A percentile compares a stretch with the other conserved stretches of the same genome.
Conservation (phyloP, 305 asterid genomes). For the Fraxinus floribunda region DNA sequence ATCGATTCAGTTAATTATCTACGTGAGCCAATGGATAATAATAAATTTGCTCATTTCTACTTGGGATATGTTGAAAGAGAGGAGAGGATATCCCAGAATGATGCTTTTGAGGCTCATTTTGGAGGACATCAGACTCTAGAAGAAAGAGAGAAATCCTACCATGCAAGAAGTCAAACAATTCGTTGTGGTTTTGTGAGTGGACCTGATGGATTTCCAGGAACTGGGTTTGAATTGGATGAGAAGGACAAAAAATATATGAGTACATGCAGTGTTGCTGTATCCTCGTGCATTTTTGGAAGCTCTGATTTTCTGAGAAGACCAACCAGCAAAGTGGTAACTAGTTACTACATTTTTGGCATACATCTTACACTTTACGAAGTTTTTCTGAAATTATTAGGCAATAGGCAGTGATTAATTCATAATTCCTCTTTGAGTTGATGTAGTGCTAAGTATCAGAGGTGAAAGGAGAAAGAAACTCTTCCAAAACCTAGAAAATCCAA, state of each 20-base stretch:
- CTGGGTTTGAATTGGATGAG: slow-evolving; percentile 80
- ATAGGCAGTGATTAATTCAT: background rate
- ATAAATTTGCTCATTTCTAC: slow-evolving; percentile 64
- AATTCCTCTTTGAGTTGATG: background rate
- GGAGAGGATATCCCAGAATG: slow-evolving; percentile 31
- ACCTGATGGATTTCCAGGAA: slow-evolving; percentile 50
- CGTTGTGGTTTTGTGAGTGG: slow-evolving; percentile 86
- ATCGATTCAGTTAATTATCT: slow-evolving; percentile 60
- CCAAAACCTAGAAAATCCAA: background rate
- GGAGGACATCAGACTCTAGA: slow-evolving; percentile 82
- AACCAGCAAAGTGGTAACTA: slow-evolving; percentile 79
- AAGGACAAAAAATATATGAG: slow-evolving; percentile 65
- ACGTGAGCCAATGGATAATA: slow-evolving; percentile 66
- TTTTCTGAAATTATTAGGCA: background rate
- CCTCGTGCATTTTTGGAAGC: slow-evolving; percentile 95
- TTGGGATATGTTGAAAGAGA: slow-evolving; percentile 69
- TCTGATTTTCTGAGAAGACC: slow-evolving; percentile 90
- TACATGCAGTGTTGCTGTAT: slow-evolving; percentile 64
- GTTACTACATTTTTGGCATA: slow-evolving; percentile 14
- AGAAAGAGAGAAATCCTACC: slow-evolving; percentile 75
- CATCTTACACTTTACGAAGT: background rate
- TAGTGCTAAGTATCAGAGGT: background rate
- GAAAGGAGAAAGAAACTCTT: slow-evolving; percentile 5
- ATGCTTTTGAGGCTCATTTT: slow-evolving; percentile 52
- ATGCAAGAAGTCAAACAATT: slow-evolving; percentile 67